Percentiles rank a stretch among this genome's conserved stretches.
Conservation (phyloP, 306 rosid genomes). For the Amphicarpaea edgeworthii region DNA sequence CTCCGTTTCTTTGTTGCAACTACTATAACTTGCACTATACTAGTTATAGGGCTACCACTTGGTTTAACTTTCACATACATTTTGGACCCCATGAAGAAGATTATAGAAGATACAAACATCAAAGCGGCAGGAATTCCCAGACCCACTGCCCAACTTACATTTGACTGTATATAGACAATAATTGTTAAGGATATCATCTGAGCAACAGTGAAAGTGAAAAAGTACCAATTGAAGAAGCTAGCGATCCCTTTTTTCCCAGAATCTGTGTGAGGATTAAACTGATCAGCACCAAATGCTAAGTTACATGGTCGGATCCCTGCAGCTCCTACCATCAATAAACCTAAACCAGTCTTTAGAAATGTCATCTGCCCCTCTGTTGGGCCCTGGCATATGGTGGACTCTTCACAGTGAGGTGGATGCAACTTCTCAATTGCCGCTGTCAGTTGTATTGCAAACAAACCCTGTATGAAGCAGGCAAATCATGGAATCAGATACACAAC, state of each 20-base stretch:
- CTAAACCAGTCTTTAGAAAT: slow-evolving; percentile 64
- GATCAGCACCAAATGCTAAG: slow-evolving; percentile 90
- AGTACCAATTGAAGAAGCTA: slow-evolving; percentile 87
- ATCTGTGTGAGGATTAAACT: slow-evolving; percentile 78
- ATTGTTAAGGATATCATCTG: slow-evolving; percentile 66
- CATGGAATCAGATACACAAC: slow-evolving; percentile 37
- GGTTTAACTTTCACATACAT: slow-evolving; percentile 84
- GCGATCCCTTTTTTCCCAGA: slow-evolving; percentile 76
- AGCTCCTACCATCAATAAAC: slow-evolving; percentile 68
- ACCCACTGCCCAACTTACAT: slow-evolving; percentile 80
- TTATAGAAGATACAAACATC: slow-evolving; percentile 68
- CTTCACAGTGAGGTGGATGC: slow-evolving; percentile 72
- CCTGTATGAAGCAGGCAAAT: slow-evolving; percentile 56
- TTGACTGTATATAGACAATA: slow-evolving; percentile 77
- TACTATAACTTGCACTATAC: slow-evolving; percentile 79
- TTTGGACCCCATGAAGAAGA: slow-evolving; percentile 78
- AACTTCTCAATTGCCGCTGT: slow-evolving; percentile 74
- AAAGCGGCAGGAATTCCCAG: slow-evolving; percentile 81
- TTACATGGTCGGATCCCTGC: slow-evolving; percentile 87
- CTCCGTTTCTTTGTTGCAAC: slow-evolving; percentile 67
- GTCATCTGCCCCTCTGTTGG: slow-evolving; percentile 74
- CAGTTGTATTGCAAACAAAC: slow-evolving; percentile 77
- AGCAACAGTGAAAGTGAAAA: slow-evolving; percentile 71
- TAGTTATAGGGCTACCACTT: slow-evolving; percentile 81
- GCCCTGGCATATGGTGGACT: slow-evolving; percentile 59